Conservation (phyloP, 164 flowering plant species). For the Sedum album region DNA sequence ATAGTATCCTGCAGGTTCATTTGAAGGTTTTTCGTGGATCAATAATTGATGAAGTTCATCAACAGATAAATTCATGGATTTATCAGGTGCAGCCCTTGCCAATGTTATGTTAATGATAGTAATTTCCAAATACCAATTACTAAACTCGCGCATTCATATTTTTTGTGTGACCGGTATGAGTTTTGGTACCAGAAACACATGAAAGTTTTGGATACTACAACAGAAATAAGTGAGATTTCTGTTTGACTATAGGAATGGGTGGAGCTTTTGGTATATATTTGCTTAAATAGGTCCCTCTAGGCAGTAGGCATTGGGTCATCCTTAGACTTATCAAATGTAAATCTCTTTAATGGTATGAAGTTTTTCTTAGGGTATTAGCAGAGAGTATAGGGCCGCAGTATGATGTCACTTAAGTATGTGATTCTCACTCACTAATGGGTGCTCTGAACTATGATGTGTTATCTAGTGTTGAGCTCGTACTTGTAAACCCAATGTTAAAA, state of each 20-base stretch:
- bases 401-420: background rate
- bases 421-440: background rate
- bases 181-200: background rate
- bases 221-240: background rate
- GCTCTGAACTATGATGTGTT: too few species aligned
- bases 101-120: too few species aligned
- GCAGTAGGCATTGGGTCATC: background rate
- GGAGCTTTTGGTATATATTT: background rate
- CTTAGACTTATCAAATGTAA: background rate
- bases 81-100: constrained; percentile 30
- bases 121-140: too few species aligned
- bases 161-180: background rate
- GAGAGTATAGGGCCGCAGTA: background rate
- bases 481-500: too few species aligned
- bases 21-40: constrained; percentile 36
- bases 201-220: background rate
- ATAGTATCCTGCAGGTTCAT: constrained; percentile 21
- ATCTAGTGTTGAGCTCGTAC: background rate
- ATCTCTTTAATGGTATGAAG: background rate
- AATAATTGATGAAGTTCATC: constrained; percentile 41
- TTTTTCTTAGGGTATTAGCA: background rate
- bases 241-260: background rate
- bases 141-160: background rate
- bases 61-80: constrained; percentile 38
- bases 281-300: background rate